Base-by-base conservation (phyloP, 495 filamentous ascomycete genomes). In the Schizothecium vesticola region DNA sequence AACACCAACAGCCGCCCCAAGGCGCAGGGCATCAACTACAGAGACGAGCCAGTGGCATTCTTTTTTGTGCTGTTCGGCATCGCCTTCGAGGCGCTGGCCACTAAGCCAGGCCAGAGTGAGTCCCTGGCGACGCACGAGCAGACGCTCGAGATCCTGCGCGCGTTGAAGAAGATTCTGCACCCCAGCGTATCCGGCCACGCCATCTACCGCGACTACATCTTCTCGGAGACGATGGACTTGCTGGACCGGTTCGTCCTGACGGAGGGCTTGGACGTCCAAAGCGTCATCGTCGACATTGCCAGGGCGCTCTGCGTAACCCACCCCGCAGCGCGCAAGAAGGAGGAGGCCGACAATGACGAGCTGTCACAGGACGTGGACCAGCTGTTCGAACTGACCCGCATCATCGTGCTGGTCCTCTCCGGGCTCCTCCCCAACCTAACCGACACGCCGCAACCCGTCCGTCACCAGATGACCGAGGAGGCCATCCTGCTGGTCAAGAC, bases 31-130 rank as follows among this genome's bases (percentile, higher is more conserved):
- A 98, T 99, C 78, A 97, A 97, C 74, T 98, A 98, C 74, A 92
- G 95, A 22, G 94, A 97, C 74, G 96, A 99, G 75, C 95, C 95
- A 0, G 93, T 97, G 19, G 95, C 95, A 1, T 99, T 99, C 83
- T 99, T 99, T 80, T 99, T 99, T 72, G 93, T 99, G 11, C 85
- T 99, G 1, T 99, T 97, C 73, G 95, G 95, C 25, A 89, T 99
- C 66, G 93, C 93, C 0, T 97, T 98, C 70, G 95, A 99, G 78
- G 94, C 96, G 26, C 85, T 99, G 56, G 94, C 92, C 19, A 91
- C 90, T 8, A 88, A 92, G 66, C 88, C 89, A 13, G 83, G 83
- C 7, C 82, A 84, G 59, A 89, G 88, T 58, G 91, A 92, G 71
- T 86, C 87, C 0, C 81, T 92, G 31, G 86, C 87, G 5, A 87